Conservation (phyloP, 331 rosid species). For the Pyrus hybrid region DNA sequence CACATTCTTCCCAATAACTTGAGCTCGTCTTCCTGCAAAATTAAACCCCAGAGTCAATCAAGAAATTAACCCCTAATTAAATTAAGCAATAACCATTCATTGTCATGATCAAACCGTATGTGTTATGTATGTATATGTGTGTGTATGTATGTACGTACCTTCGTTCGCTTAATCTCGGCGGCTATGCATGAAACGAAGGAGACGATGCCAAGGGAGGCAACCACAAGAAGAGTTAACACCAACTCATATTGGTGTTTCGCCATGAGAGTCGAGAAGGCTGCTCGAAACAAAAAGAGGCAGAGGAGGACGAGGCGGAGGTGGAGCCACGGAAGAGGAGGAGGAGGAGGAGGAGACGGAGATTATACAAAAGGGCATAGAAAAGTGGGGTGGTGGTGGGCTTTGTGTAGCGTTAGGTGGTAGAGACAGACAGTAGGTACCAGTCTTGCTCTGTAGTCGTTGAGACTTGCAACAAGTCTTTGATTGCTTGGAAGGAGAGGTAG, state of each 20-base stretch:
- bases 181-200: slow-evolving; percentile 58
- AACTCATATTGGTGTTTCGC: slow-evolving; percentile 37
- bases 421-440: neutral
- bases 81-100: neutral
- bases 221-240: slow-evolving; percentile 16
- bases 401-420: neutral
- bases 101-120: neutral
- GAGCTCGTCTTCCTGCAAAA: slow-evolving; percentile 50
- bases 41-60: neutral
- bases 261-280: slow-evolving; percentile 28
- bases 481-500: slow-evolving; percentile 53
- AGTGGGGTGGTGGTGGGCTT: neutral
- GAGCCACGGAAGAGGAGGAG: neutral
- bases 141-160: slow-evolving; percentile 29
- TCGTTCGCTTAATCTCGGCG: slow-evolving; percentile 55
- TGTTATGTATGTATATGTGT: neutral
- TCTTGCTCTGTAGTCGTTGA: slow-evolving; percentile 25
- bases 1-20: slow-evolving; percentile 59
- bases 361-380: slow-evolving; percentile 34
- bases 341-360: neutral
- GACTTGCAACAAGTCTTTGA: slow-evolving; percentile 25
- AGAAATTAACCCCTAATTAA: neutral
- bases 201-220: slow-evolving; percentile 43
- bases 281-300: neutral
- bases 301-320: neutral